A percentile compares a stretch with the other conserved stretches of the same genome.
Conservation (phyloP, 129 eudicot genomes). For the Flaveria sonorensis region DNA sequence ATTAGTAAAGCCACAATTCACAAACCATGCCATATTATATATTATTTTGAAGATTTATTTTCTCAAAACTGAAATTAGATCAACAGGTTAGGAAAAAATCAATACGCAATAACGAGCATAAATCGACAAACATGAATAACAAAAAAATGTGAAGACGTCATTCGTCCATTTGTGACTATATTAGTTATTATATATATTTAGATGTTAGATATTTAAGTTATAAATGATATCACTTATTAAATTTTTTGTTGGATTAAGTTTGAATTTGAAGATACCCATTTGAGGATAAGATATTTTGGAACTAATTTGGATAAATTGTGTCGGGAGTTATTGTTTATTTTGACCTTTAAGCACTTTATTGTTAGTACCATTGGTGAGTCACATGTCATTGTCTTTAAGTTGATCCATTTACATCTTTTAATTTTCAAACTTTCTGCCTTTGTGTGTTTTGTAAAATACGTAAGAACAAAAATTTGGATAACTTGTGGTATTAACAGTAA, state of each 20-base stretch:
- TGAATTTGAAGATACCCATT: constrained; percentile 11
- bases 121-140: neutral
- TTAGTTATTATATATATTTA: neutral
- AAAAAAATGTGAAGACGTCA: neutral
- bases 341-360: constrained; percentile 39
- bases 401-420: constrained; percentile 28
- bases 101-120: neutral
- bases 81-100: neutral
- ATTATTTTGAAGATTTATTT: neutral
- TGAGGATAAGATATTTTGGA: constrained; percentile 26
- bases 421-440: constrained; percentile 16
- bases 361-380: constrained; percentile 42
- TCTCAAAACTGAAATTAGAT: neutral
- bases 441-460: constrained; percentile 10
- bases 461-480: neutral
- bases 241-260: neutral
- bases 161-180: neutral
- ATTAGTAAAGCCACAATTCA: neutral
- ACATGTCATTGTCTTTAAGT: constrained; percentile 45
- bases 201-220: neutral
- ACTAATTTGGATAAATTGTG: constrained; percentile 29
- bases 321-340: constrained; percentile 31
- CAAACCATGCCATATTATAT: neutral
- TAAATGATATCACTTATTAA: neutral
- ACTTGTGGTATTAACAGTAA: neutral